Evolutionary conservation across 768 basidiomycete species (phyloP), one percentile per base, ranked within the genome.

Genomic region (Scleroderma citrinum): DNA sequence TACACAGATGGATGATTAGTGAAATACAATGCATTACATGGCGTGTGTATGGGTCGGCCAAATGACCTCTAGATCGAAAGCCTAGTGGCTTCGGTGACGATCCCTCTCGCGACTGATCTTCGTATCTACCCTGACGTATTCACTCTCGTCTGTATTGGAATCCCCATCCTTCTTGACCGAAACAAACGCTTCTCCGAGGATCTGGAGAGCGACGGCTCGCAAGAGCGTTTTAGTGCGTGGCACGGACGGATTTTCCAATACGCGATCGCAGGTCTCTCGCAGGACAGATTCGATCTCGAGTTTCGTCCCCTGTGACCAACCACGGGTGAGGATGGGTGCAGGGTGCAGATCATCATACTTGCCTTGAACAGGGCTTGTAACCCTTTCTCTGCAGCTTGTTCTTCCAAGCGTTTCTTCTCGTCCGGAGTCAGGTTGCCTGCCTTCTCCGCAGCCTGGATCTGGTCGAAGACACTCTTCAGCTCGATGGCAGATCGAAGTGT

Each of bases 361-460:
- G 85, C 89, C 76, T 93, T 94, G 78, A 94, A 94, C 26, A 94
- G 69, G 1, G 92, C 90, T 57, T 92, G 88, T 1, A 94, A 65
- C 12, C 90, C 92, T 65, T 93, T 94, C 71, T 94, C 92, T 0
- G 92, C 92, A 1, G 92, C 92, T 59, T 92, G 87, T 57, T 94
- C 92, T 61, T 95, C 92, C 1, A 95, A 70, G 49, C 82, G 79
- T 62, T 77, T 82, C 69, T 81, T 85, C 69, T 92, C 88, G 37
- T 92, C 91, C 0, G 84, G 80, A 24, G 71, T 73, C 35, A 92
- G 68, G 50, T 84, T 88, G 1, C 92, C 92, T 2, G 85, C 82
- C 60, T 85, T 84, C 65, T 94, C 92, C 0, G 91, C 92, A 0
- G 88, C 88, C 65, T 90, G 85, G 23, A 95, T 88, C 63, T 92